Percentiles rank a stretch among this genome's conserved stretches.
These are phyloP conservation scores for Penicillium nucicola DNA, from an alignment of 495 filamentous ascomycete genomes.

Conservation along the genomic window DNA sequence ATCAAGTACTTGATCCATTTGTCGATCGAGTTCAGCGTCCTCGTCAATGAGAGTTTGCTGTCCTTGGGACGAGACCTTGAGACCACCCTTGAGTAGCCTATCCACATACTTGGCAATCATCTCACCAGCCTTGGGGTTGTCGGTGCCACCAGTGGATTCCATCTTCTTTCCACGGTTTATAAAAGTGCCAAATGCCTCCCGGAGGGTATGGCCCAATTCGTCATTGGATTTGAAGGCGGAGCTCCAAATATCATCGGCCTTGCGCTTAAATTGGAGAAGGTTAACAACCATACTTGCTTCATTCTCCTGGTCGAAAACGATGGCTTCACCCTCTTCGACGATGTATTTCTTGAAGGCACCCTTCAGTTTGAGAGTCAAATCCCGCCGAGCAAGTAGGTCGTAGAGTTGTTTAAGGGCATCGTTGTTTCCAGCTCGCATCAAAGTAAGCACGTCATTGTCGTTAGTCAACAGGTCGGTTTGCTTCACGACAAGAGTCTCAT, in stretches of 20 bases:
- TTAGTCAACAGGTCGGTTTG: constrained; percentile 61
- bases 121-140: constrained; percentile 91
- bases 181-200: constrained; percentile 82
- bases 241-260: constrained; percentile 70
- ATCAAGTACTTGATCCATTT: constrained; percentile 87
- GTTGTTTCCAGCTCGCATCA: constrained; percentile 65
- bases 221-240: constrained; percentile 73
- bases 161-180: constrained; percentile 81
- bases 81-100: constrained; percentile 77
- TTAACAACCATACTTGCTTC: constrained; percentile 84
- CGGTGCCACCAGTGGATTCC: constrained; percentile 63
- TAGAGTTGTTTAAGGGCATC: constrained; percentile 73
- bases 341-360: constrained; percentile 77
- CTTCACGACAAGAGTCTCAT: constrained; percentile 60
- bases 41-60: constrained; percentile 69
- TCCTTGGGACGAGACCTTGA: constrained; percentile 64
- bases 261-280: constrained; percentile 76
- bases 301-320: constrained; percentile 75
- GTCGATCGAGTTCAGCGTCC: constrained; percentile 82
- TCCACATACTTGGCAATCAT: constrained; percentile 99
- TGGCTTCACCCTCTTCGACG: constrained; percentile 64
- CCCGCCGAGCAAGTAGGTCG: constrained; percentile 62
- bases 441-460: constrained; percentile 57
- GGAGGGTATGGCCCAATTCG: constrained; percentile 67
- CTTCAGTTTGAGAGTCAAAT: constrained; percentile 62